These are phyloP conservation scores for Kwoniella shandongensis DNA, from an alignment of 768 basidiomycete genomes.

Conservation along the genomic window DNA sequence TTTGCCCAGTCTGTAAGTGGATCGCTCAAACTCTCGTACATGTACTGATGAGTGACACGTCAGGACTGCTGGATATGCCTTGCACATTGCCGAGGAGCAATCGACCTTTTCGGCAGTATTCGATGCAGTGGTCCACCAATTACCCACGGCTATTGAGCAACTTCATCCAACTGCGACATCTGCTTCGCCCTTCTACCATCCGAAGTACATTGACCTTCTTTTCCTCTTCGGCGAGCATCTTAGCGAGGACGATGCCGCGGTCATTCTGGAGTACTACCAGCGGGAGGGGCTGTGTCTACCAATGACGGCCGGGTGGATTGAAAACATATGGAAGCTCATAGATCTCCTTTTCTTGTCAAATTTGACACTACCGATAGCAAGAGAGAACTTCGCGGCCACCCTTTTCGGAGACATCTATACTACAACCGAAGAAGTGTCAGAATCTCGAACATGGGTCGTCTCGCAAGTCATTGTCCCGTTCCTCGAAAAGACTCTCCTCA, in stretches of 20 bases:
- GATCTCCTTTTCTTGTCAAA: slow-evolving; percentile 39
- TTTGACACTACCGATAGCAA: slow-evolving; percentile 12
- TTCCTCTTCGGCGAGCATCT: slow-evolving; percentile 52
- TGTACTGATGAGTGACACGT: not conserved
- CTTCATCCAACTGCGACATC: slow-evolving; percentile 34
- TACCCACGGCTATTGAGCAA: slow-evolving; percentile 39
- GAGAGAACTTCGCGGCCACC: slow-evolving; percentile 34
- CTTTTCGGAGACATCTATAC: slow-evolving; percentile 49
- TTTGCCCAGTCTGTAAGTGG: slow-evolving; percentile 32
- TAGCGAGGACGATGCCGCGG: slow-evolving; percentile 38
- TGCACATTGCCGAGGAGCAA: slow-evolving; percentile 15
- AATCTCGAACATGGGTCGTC: slow-evolving; percentile 45
- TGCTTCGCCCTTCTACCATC: slow-evolving; percentile 37
- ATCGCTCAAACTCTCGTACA: not conserved
- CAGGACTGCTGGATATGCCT: not conserved
- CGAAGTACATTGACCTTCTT: slow-evolving; percentile 49
- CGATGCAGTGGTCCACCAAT: slow-evolving; percentile 35
- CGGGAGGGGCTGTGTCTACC: slow-evolving; percentile 50
- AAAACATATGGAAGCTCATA: slow-evolving; percentile 50
- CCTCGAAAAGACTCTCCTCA: slow-evolving; percentile 49
- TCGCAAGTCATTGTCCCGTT: slow-evolving; percentile 52
- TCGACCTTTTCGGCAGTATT: slow-evolving; percentile 28
- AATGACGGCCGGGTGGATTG: slow-evolving; percentile 49
- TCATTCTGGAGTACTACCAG: slow-evolving; percentile 50
- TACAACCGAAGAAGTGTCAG: slow-evolving; percentile 47